These are phyloP conservation scores for Guadua angustifolia DNA, from an alignment of 176 grass and related monocot genomes.

Conservation along the genomic window DNA sequence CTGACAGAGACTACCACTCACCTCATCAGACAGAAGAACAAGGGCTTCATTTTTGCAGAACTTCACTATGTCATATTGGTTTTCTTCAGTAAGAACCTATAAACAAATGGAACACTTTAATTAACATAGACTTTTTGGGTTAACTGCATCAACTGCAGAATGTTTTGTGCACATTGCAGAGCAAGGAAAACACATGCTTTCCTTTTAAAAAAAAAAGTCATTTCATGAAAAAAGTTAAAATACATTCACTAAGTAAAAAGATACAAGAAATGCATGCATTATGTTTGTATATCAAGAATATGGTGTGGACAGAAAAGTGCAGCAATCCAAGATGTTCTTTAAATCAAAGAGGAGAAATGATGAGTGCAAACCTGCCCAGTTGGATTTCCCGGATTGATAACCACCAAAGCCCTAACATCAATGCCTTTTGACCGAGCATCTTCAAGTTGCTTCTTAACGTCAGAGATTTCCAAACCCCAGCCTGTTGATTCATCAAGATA, in stretches of 20 bases:
- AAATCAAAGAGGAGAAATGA: background rate
- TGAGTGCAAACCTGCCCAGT: conserved; percentile 79
- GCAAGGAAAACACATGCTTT: background rate
- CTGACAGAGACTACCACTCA: conserved; percentile 26
- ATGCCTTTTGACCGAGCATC: conserved; percentile 86
- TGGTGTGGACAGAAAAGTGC: conserved; percentile 3
- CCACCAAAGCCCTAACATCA: conserved; percentile 81
- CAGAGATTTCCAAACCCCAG: conserved; percentile 92
- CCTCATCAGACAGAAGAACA: conserved; percentile 98
- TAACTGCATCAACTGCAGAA: conserved; percentile 22
- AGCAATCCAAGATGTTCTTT: conserved; percentile 6
- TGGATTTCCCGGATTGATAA: conserved; percentile 98
- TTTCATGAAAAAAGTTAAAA: background rate
- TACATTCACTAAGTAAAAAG: background rate
- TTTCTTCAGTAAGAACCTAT: conserved; percentile 89
- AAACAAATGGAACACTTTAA: conserved; percentile 31
- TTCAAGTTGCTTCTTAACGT: conserved; percentile 87
- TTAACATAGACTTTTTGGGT: background rate
- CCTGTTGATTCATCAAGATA: conserved; percentile 92
- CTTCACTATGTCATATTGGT: conserved; percentile 80
- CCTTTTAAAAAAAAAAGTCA: background rate
- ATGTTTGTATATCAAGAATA: conserved; percentile 5
- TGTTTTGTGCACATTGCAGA: conserved; percentile 3
- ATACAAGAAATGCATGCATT: conserved; percentile 26
- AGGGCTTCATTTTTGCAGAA: conserved; percentile 93